phyloP scores from a whole-genome alignment of 257 asterid species.

The Vinca minor region DNA sequence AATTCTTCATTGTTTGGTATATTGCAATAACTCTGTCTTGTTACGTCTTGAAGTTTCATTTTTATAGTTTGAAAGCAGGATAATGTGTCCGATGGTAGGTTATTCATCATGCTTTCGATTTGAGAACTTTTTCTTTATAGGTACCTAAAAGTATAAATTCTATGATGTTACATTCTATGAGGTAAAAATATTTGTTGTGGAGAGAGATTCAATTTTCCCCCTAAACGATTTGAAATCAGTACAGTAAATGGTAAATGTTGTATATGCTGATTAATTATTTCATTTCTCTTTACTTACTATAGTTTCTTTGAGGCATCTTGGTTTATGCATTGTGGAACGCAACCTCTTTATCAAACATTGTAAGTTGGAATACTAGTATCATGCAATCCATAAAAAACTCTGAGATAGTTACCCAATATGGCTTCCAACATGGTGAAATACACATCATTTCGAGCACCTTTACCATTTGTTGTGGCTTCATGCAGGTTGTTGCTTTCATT shows the following conservation, averaged over 20 bases:
- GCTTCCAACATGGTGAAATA: too few relatives aligned
- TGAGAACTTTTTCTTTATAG: neutral
- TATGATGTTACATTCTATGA: too few relatives aligned
- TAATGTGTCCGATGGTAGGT: neutral
- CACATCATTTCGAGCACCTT: too few relatives aligned
- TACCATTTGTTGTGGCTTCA: too few relatives aligned
- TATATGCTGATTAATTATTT: slow-evolving; percentile 1
- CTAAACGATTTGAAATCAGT: neutral
- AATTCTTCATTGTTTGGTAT: neutral
- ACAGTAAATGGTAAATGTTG: neutral
- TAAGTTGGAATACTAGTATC: slow-evolving; percentile 32
- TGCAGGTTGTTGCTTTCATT: too few relatives aligned
- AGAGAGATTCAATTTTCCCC: neutral
- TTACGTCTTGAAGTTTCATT: neutral
- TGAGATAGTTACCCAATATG: too few relatives aligned
- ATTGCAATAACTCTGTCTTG: neutral
- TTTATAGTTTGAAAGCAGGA: neutral
- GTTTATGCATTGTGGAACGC: slow-evolving; percentile 77
- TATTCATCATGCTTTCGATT: neutral
- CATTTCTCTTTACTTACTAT: neutral
- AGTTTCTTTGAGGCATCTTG: neutral
- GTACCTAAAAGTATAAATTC: neutral
- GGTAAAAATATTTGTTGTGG: neutral
- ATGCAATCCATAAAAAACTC: neutral
- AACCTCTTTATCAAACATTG: slow-evolving; percentile 67